Conservation (phyloP, 2,329 filamentous ascomycete species). For the Fusarium sp. region DNA sequence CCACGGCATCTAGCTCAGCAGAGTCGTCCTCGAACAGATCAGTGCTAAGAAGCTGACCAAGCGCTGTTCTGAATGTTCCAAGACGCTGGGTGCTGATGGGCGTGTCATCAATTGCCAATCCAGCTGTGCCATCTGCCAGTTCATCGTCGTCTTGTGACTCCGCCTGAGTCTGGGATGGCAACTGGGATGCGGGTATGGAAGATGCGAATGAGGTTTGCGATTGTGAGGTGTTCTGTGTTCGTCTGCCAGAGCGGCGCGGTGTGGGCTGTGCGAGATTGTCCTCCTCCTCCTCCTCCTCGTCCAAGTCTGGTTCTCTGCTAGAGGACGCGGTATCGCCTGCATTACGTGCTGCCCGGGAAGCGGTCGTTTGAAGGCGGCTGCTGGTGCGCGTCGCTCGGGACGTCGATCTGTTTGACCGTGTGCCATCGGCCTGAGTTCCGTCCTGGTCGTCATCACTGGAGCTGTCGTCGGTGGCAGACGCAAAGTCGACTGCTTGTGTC, state of each 20-base stretch:
- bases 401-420: conserved; percentile 37
- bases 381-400: conserved; percentile 46
- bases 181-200: conserved; percentile 80
- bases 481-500: conserved; percentile 67
- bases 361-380: conserved; percentile 37
- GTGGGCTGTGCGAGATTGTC: conserved; percentile 43
- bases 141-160: conserved; percentile 56
- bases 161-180: conserved; percentile 58
- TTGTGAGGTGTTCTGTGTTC: conserved; percentile 52
- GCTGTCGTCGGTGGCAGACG: conserved; percentile 68
- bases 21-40: conserved; percentile 89
- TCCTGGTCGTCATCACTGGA: conserved; percentile 66
- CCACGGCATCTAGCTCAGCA: conserved; percentile 78
- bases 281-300: conserved; percentile 55
- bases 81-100: conserved; percentile 73
- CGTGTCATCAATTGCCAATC: conserved; percentile 53
- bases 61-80: conserved; percentile 78
- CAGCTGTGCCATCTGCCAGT: conserved; percentile 55
- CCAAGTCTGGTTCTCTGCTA: conserved; percentile 53
- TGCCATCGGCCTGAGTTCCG: conserved; percentile 66
- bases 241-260: conserved; percentile 55
- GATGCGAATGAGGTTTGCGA: conserved; percentile 77
- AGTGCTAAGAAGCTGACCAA: conserved; percentile 86
- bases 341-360: conserved; percentile 27
- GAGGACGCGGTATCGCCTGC: conserved; percentile 39